Evolutionary conservation across 441 rosid species (phyloP).

Genomic region (Erysimum cheiri): DNA sequence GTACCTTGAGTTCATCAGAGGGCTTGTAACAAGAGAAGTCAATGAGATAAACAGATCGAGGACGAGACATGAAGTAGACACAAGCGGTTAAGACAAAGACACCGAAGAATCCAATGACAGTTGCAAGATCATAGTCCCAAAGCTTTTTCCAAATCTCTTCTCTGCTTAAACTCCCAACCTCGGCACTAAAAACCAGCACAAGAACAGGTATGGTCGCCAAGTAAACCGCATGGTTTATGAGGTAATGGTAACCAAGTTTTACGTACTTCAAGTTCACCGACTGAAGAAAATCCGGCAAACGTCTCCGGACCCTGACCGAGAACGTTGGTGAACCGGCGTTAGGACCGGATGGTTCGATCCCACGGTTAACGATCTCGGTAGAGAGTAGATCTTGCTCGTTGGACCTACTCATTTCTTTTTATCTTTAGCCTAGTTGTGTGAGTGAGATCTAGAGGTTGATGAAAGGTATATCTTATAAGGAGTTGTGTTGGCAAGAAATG

Average conservation of each 20-base stretch:
- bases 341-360: conserved; percentile 85
- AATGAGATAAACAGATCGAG: conserved; percentile 79
- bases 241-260: conserved; percentile 86
- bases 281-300: conserved; percentile 91
- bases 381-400: conserved; percentile 79
- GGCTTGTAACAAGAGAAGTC: conserved; percentile 89
- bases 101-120: conserved; percentile 63
- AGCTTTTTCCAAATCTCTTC: conserved; percentile 82
- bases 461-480: conserved; percentile 34
- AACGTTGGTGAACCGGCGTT: conserved; percentile 85
- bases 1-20: conserved; percentile 81
- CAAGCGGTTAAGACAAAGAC: conserved; percentile 72
- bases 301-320: conserved; percentile 81
- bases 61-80: conserved; percentile 81
- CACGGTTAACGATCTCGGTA: conserved; percentile 87
- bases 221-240: conserved; percentile 84
- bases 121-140: conserved; percentile 84
- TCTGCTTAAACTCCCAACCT: conserved; percentile 75
- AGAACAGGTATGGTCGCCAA: conserved; percentile 84
- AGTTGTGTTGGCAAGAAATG: conserved; percentile 30
- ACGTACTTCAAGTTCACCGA: conserved; percentile 93
- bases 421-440: conserved; percentile 9
- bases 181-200: conserved; percentile 81
- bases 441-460: conserved; percentile 29
- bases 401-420: conserved; percentile 41